Percentiles rank a stretch among this genome's conserved stretches.
Evolutionary conservation across 495 filamentous ascomycete species (phyloP).

Genomic region (Daldinia bambusicola): DNA sequence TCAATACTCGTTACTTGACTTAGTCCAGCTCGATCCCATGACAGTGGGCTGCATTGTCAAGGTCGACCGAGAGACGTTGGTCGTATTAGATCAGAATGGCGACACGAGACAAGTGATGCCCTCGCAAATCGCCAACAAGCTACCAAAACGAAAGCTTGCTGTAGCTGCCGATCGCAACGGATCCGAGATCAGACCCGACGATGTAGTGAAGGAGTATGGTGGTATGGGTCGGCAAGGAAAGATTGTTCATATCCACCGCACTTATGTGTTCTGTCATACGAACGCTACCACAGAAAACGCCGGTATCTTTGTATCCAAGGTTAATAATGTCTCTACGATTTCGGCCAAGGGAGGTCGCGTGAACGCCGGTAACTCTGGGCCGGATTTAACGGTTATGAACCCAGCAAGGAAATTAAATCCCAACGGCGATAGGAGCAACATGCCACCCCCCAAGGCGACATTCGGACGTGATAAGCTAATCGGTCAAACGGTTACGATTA

Average conservation of each 20-base stretch:
- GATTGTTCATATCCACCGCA: constrained; percentile 91
- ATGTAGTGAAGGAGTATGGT: constrained; percentile 88
- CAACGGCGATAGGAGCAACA: constrained; percentile 58
- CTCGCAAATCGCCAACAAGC: constrained; percentile 88
- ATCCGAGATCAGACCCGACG: constrained; percentile 89
- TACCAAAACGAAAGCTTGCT: constrained; percentile 78
- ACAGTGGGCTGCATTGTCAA: constrained; percentile 95
- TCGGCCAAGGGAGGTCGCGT: constrained; percentile 88
- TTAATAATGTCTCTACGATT: constrained; percentile 84
- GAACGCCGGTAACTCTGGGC: constrained; percentile 61
- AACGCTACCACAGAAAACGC: constrained; percentile 86
- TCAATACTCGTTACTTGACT: constrained; percentile 89
- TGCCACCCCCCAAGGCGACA: constrained; percentile 77
- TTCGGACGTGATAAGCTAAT: constrained; percentile 87
- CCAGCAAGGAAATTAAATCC: constrained; percentile 78
- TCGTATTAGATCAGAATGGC: constrained; percentile 89
- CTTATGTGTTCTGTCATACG: constrained; percentile 87
- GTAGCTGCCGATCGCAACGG: constrained; percentile 94
- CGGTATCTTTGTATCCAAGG: constrained; percentile 89
- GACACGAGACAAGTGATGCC: constrained; percentile 83
- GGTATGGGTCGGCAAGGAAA: constrained; percentile 87
- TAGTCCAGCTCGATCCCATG: constrained; percentile 91
- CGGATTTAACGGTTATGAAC: constrained; percentile 92
- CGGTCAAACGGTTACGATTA: constrained; percentile 88
- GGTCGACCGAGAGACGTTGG: constrained; percentile 91